phyloP scores from a whole-genome alignment of 1,284 basidiomycete genomes.

The Polyporus tsugae region DNA sequence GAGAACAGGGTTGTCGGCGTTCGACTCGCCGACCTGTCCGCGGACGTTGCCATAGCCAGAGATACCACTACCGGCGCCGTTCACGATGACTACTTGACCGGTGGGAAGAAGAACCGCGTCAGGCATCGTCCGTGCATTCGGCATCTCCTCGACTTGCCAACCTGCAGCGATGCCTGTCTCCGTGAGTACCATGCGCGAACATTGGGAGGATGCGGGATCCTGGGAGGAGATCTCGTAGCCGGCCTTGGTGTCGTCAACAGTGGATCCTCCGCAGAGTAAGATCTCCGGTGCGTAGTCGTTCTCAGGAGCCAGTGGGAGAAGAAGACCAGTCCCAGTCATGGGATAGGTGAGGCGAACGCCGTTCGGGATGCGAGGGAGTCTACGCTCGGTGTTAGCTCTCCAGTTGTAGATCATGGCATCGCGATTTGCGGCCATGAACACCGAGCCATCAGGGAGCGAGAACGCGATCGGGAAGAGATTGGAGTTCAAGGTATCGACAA shows the following conservation, averaged over 20 bases:
- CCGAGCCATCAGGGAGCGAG: conserved; percentile 71
- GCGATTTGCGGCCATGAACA: conserved; percentile 85
- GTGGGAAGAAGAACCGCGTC: conserved; percentile 86
- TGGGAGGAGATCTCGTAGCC: conserved; percentile 73
- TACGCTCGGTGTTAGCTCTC: conserved; percentile 66
- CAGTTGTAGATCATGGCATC: conserved; percentile 86
- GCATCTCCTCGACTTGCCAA: conserved; percentile 82
- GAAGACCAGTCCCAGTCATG: conserved; percentile 75
- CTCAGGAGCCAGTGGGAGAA: conserved; percentile 73
- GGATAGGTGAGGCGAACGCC: conserved; percentile 86
- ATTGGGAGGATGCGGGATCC: conserved; percentile 76
- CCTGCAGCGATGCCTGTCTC: conserved; percentile 71
- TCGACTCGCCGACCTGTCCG: conserved; percentile 74
- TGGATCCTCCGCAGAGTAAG: conserved; percentile 82
- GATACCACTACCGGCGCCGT: conserved; percentile 79
- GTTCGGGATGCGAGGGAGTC: conserved; percentile 79
- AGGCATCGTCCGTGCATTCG: conserved; percentile 77
- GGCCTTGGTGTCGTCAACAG: conserved; percentile 67
- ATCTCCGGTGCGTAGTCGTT: conserved; percentile 75
- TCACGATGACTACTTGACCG: conserved; percentile 79
- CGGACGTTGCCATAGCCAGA: conserved; percentile 87
- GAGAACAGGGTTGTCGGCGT: conserved; percentile 82
- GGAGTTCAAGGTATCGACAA: conserved; percentile 76
- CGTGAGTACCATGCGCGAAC: conserved; percentile 73
- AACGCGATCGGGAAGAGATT: conserved; percentile 87